phyloP scores from a whole-genome alignment of 768 basidiomycete genomes.

The Collybia sordida region DNA sequence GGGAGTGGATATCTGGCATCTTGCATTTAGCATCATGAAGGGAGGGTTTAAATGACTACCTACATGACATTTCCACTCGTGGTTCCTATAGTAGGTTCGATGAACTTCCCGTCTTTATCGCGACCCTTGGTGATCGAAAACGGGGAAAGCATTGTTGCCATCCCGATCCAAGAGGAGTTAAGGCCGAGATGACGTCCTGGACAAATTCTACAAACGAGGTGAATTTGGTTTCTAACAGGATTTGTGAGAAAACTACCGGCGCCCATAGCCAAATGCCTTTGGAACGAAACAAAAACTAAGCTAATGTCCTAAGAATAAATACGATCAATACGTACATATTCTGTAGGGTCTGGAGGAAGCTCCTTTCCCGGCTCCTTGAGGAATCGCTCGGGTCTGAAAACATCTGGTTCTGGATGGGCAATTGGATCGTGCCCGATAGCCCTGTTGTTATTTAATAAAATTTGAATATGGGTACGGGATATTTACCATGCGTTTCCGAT shows the following conservation, averaged over 20 bases:
- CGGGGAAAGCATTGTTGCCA: neutral
- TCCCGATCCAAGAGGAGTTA: neutral
- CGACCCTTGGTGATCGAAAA: neutral
- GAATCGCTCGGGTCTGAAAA: constrained; percentile 19
- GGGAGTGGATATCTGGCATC: too few relatives aligned
- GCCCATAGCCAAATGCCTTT: too few relatives aligned
- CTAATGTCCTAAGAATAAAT: too few relatives aligned
- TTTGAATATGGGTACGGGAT: neutral
- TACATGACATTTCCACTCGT: too few relatives aligned
- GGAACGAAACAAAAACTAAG: too few relatives aligned
- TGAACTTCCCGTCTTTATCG: neutral
- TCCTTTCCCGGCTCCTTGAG: constrained; percentile 8
- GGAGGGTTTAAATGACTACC: too few relatives aligned
- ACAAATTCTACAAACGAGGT: neutral
- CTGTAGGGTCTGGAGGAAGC: constrained; percentile 14
- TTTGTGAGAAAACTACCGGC: too few relatives aligned
- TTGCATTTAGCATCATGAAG: too few relatives aligned
- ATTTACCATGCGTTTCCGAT: constrained; percentile 27
- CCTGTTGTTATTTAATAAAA: neutral
- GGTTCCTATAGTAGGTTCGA: neutral
- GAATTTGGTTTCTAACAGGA: too few relatives aligned
- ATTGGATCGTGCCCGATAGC: constrained; percentile 14
- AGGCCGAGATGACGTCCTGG: neutral
- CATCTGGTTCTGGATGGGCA: constrained; percentile 13
- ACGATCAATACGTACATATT: too few relatives aligned